phyloP scores from a whole-genome alignment of 2,329 filamentous ascomycete species.

The Claviceps sp. region DNA sequence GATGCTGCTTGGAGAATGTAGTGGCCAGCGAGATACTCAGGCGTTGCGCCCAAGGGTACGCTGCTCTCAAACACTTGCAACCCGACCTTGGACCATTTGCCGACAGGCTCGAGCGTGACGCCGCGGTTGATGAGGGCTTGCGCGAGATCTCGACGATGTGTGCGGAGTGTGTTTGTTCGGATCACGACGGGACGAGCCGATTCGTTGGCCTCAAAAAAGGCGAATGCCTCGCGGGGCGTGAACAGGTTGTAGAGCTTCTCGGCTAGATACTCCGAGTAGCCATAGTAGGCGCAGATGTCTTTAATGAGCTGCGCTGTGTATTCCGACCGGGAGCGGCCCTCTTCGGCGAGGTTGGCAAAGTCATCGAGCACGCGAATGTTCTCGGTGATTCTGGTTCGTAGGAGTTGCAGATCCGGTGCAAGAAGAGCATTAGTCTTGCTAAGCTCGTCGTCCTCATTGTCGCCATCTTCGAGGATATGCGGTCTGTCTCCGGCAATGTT shows the following conservation, averaged over 20 bases:
- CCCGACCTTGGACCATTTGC: slow-evolving; percentile 97
- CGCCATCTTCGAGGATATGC: slow-evolving; percentile 50
- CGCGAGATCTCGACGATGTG: slow-evolving; percentile 64
- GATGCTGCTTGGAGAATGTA: slow-evolving; percentile 96
- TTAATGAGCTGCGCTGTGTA: slow-evolving; percentile 78
- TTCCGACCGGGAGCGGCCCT: slow-evolving; percentile 70
- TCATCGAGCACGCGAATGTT: slow-evolving; percentile 85
- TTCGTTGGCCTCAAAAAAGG: slow-evolving; percentile 98
- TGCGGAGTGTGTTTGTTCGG: slow-evolving; percentile 86
- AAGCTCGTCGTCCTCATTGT: slow-evolving; percentile 42
- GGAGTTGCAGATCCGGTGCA: slow-evolving; percentile 78
- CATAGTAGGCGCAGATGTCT: slow-evolving; percentile 93
- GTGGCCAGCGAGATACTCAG: slow-evolving; percentile 92
- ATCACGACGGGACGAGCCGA: slow-evolving; percentile 87
- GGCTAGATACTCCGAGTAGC: slow-evolving; percentile 87
- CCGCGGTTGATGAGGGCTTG: slow-evolving; percentile 92
- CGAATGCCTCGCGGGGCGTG: slow-evolving; percentile 83
- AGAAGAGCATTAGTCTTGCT: slow-evolving; percentile 50
- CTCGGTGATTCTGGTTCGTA: slow-evolving; percentile 82
- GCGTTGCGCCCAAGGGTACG: slow-evolving; percentile 78
- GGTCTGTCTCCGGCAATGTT: slow-evolving; percentile 75
- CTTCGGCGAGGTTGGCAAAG: slow-evolving; percentile 68
- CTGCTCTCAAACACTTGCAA: slow-evolving; percentile 90
- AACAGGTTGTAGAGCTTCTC: slow-evolving; percentile 93
- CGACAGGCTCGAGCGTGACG: slow-evolving; percentile 89